Evolutionary conservation across 2,329 filamentous ascomycete genomes (phyloP).

Genomic region (Blumeria graminis): DNA sequence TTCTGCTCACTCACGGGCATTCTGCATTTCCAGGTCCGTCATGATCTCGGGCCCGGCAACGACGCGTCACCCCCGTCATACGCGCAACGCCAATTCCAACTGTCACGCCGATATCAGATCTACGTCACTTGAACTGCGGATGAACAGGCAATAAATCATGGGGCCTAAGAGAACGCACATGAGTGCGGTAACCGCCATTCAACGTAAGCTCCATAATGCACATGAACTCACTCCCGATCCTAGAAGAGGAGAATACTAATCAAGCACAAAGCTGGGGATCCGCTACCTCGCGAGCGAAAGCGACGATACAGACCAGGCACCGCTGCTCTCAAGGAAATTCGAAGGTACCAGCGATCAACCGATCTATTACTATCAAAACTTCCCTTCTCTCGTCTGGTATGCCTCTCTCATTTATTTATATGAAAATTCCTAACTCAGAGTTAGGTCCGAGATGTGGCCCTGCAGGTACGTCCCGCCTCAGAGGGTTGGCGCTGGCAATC

Average conservation of each 20-base stretch:
- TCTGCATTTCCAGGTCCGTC: background rate
- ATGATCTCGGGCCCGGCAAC: too few species aligned
- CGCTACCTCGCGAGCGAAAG: conserved; percentile 35
- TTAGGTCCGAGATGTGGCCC: conserved; percentile 47
- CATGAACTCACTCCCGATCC: too few species aligned
- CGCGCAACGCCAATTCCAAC: too few species aligned
- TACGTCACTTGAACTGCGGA: too few species aligned
- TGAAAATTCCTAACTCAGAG: conserved; percentile 1
- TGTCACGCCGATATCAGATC: too few species aligned
- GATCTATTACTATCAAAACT: conserved; percentile 66
- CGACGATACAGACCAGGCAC: conserved; percentile 57
- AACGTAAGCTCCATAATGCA: too few species aligned
- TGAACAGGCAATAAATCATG: background rate
- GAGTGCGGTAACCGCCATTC: background rate
- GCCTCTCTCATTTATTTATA: conserved; percentile 8
- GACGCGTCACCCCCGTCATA: too few species aligned
- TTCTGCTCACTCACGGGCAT: too few species aligned
- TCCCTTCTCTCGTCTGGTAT: conserved; percentile 53
- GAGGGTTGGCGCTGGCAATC: conserved; percentile 82
- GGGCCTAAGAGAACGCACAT: background rate
- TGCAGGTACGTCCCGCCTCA: conserved; percentile 34
- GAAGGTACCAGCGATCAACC: conserved; percentile 70
- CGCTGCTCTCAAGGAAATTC: conserved; percentile 72
- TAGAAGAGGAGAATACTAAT: too few species aligned
- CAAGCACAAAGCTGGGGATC: conserved; percentile 33